A percentile compares a stretch with the other conserved stretches of the same genome.
phyloP scores from a whole-genome alignment of 2,329 filamentous ascomycete genomes.

The Aspergillus ochraceoroseus region DNA sequence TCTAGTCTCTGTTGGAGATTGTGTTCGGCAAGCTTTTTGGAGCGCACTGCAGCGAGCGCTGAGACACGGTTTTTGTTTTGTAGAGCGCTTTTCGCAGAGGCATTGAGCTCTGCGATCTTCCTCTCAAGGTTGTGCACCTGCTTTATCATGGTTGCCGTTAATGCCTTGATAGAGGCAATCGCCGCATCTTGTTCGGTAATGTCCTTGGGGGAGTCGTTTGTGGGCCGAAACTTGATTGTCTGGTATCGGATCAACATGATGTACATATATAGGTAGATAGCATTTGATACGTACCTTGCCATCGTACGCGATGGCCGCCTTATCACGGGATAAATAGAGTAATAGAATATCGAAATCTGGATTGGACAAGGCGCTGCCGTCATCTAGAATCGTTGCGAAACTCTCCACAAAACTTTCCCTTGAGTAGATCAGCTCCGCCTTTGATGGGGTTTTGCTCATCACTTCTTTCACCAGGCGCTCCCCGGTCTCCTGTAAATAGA shows the following conservation, averaged over 20 bases:
- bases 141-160: conserved; percentile 62
- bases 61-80: conserved; percentile 65
- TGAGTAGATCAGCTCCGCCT: conserved; percentile 64
- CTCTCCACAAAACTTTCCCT: conserved; percentile 59
- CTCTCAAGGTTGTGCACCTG: conserved; percentile 62
- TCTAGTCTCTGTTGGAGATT: conserved; percentile 67
- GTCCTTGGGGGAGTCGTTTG: conserved; percentile 44
- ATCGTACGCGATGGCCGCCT: conserved; percentile 48
- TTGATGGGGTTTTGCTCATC: conserved; percentile 42
- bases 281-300: conserved; percentile 37
- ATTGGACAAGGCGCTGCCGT: conserved; percentile 52
- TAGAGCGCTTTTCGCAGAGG: conserved; percentile 64
- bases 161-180: conserved; percentile 71
- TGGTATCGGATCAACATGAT: conserved; percentile 32
- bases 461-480: conserved; percentile 50
- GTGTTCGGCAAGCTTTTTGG: conserved; percentile 74
- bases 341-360: conserved; percentile 66
- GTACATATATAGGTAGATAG: background rate
- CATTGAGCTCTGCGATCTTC: conserved; percentile 49
- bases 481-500: conserved; percentile 45
- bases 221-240: conserved; percentile 67
- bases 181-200: conserved; percentile 75
- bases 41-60: conserved; percentile 72
- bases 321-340: conserved; percentile 64
- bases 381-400: conserved; percentile 52